Evolutionary conservation across 768 basidiomycete species (phyloP).

Genomic region (Podaxis sp.): DNA sequence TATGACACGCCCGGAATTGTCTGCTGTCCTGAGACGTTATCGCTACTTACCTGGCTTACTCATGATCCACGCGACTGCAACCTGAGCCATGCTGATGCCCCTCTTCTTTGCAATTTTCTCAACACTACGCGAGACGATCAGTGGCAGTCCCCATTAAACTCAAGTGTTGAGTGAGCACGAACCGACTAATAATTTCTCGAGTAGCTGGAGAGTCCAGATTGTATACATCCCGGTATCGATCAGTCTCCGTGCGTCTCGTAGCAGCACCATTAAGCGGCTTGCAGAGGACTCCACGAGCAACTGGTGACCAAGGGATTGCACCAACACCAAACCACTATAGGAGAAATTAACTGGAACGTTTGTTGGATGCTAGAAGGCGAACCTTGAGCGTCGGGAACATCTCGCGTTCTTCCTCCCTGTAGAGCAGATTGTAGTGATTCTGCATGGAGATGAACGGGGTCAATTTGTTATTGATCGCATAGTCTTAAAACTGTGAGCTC

Average conservation of each 20-base stretch:
- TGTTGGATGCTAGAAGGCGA: not conserved
- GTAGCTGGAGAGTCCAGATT: constrained; percentile 20
- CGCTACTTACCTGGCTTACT: constrained; percentile 29
- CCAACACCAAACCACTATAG: constrained; percentile 47
- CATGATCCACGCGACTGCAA: constrained; percentile 48
- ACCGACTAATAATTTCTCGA: constrained; percentile 34
- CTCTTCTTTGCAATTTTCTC: constrained; percentile 51
- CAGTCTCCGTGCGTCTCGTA: constrained; percentile 35
- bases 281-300: constrained; percentile 49
- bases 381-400: constrained; percentile 59
- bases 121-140: constrained; percentile 28
- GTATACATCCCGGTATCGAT: constrained; percentile 23
- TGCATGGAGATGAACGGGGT: constrained; percentile 67
- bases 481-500: constrained; percentile 31
- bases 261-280: constrained; percentile 33
- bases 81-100: constrained; percentile 51
- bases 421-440: constrained; percentile 56
- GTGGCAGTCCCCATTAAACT: no score
- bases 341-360: not conserved
- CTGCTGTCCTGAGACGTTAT: no score
- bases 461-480: constrained; percentile 52
- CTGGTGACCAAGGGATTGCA: constrained; percentile 55
- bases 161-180: not conserved
- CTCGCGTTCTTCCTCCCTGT: constrained; percentile 61
- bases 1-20: no score